Conservation (phyloP, 2,329 filamentous ascomycete genomes). For the Thyridium curvatum region DNA sequence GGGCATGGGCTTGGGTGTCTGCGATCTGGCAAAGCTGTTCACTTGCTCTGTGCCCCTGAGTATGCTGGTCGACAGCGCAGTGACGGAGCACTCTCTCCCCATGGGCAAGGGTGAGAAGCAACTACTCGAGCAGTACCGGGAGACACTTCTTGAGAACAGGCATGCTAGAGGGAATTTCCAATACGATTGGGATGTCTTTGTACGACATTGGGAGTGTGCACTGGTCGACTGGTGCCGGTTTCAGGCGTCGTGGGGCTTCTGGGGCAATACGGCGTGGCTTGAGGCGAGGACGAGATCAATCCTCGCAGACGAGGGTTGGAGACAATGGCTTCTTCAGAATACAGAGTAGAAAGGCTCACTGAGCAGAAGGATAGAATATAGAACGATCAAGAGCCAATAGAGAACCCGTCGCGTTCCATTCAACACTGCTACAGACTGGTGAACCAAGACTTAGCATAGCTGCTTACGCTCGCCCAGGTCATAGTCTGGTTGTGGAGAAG, state of each 20-base stretch:
- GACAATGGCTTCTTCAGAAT: constrained; percentile 1
- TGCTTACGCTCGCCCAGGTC: no score
- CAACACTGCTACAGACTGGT: no score
- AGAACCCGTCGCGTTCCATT: no score
- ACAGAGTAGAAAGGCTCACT: no score
- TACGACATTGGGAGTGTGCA: constrained; percentile 59
- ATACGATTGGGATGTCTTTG: constrained; percentile 49
- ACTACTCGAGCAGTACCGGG: constrained; percentile 45
- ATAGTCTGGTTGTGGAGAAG: no score
- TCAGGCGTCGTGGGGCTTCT: constrained; percentile 55
- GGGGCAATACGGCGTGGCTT: constrained; percentile 54
- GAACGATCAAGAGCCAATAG: no score
- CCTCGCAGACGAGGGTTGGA: constrained; percentile 35
- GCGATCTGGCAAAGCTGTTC: constrained; percentile 61
- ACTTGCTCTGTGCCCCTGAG: constrained; percentile 56
- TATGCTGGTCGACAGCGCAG: constrained; percentile 34
- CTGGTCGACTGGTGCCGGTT: constrained; percentile 62
- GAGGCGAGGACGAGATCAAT: constrained; percentile 47
- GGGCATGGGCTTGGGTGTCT: constrained; percentile 57
- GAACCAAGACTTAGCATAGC: no score
- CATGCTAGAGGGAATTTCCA: constrained; percentile 10
- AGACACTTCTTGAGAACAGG: constrained; percentile 21
- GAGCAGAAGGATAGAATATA: no score
- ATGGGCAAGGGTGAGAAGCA: constrained; percentile 44
- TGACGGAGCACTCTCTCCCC: constrained; percentile 27